Evolutionary conservation across 805 yeast species (phyloP).

Genomic region (Naumovozyma dairenensis): DNA sequence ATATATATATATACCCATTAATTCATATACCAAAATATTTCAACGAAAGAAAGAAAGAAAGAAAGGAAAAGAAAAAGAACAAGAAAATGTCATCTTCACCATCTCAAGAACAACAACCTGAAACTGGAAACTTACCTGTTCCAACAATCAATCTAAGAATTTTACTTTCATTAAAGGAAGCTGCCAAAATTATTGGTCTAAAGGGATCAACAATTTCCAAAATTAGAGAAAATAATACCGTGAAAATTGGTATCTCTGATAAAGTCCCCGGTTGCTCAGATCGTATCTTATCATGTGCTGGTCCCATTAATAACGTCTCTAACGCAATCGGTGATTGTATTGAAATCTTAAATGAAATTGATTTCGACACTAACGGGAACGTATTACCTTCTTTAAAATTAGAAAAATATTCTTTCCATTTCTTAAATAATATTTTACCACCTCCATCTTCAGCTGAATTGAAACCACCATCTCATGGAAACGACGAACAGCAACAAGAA

Average conservation of each 20-base stretch:
- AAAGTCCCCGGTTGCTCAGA: conserved; percentile 74
- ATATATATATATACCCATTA: no score
- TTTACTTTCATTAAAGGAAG: conserved; percentile 73
- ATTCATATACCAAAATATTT: no score
- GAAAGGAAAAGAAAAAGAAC: no score
- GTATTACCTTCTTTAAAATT: not conserved
- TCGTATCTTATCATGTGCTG: conserved; percentile 70
- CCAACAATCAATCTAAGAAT: conserved; percentile 32
- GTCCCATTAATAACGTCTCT: conserved; percentile 59
- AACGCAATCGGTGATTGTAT: conserved; percentile 64
- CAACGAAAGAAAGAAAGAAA: no score
- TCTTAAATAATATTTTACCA: conserved; percentile 26
- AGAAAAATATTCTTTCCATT: conserved; percentile 39
- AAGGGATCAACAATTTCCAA: conserved; percentile 70
- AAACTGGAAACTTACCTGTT: no score
- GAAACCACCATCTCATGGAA: not conserved
- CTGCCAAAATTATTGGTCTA: conserved; percentile 84
- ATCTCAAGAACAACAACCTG: no score
- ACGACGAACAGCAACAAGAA: not conserved
- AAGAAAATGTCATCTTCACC: no score
- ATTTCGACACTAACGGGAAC: conserved; percentile 2
- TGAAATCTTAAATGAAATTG: conserved; percentile 27
- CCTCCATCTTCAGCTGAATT: conserved; percentile 24
- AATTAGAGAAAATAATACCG: conserved; percentile 63
- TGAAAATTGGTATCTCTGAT: conserved; percentile 81